Base-by-base conservation (phyloP, 441 rosid genomes). In the Capsella rubella region DNA sequence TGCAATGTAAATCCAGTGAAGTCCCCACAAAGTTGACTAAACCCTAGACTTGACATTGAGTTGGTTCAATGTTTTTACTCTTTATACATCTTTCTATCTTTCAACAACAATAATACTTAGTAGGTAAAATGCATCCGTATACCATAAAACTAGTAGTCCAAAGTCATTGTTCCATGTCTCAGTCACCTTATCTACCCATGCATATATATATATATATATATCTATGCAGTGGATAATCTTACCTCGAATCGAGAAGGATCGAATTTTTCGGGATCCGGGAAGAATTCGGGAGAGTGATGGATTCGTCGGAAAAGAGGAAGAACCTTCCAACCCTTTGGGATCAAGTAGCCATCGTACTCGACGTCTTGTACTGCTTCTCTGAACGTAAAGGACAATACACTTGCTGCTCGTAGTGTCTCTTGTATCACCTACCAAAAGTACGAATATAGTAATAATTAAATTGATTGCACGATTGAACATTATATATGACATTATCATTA, bases 181-280 rank as follows among this genome's bases (percentile, higher is more conserved):
- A 32, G 3, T 35, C 50, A 47, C 14, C 9, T 50, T 74, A 58
- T 59, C 47, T 42, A 31, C 37, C 28, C 13, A 42, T 31, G 15
- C 15, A n/a, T n/a, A 40, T 16, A 16, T 16, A 16, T n/a, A 31
- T 49, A n/a, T n/a, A 40, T 16, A 16, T 16, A 16, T n/a, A 31
- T 49, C 34, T 57, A 49, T 18, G 27, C 27, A 49, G 10, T 60
- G 21, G 8, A 55, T 73, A 51, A 43, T 49, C 8, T 35, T 58
- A 93, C 99, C 97, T 94, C 86, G 70, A 94, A 94, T 81, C 99
- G 87, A 0, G 97, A 89, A 56, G 97, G 97, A 51, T 94, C 94
- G 42, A 94, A 94, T 64, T 83, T 90, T 11, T 89, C 84, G 3
- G 99, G 99, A 12, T 85, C 84, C 58, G 97, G 97, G 72, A 87